Conservation (phyloP, 192 early-diverging fungal species). For the Phycomyces nitens region DNA sequence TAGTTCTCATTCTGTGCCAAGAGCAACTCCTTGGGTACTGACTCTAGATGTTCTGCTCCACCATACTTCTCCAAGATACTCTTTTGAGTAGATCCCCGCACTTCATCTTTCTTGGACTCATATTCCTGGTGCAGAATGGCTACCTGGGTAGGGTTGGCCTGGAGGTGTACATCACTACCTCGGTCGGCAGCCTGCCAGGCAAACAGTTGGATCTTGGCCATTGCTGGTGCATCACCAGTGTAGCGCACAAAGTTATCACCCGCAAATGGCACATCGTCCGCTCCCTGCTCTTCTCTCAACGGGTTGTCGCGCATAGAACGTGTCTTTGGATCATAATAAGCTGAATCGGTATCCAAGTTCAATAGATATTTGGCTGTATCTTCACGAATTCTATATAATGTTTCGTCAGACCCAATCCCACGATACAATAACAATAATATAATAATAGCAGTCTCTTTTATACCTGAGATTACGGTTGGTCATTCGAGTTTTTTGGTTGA, state of each 20-base stretch:
- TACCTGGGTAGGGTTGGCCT: constrained; percentile 94
- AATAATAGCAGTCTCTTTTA: too few relatives aligned
- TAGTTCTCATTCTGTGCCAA: constrained; percentile 89
- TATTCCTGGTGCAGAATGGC: constrained; percentile 89
- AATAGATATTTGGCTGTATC: constrained; percentile 98
- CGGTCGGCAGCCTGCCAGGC: constrained; percentile 89
- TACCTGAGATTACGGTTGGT: constrained; percentile 94
- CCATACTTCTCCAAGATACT: constrained; percentile 88
- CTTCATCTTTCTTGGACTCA: constrained; percentile 74
- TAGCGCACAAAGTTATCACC: constrained; percentile 95
- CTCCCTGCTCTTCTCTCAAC: constrained; percentile 44
- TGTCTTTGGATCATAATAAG: constrained; percentile 98
- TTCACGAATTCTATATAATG: constrained; percentile 79
- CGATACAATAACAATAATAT: too few relatives aligned
- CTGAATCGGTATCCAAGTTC: constrained; percentile 92
- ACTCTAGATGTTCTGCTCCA: constrained; percentile 90
- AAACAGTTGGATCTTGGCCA: constrained; percentile 85
- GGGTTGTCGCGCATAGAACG: constrained; percentile 99
- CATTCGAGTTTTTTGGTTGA: constrained; percentile 86
- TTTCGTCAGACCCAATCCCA: too few relatives aligned
- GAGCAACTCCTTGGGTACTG: constrained; percentile 87
- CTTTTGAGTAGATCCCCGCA: constrained; percentile 68
- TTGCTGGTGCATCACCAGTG: constrained; percentile 78
- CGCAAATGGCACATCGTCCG: constrained; percentile 59
- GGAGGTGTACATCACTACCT: constrained; percentile 81